These are phyloP conservation scores for Leccinum barrowsii DNA, from an alignment of 768 basidiomycete genomes.

Conservation along the genomic window DNA sequence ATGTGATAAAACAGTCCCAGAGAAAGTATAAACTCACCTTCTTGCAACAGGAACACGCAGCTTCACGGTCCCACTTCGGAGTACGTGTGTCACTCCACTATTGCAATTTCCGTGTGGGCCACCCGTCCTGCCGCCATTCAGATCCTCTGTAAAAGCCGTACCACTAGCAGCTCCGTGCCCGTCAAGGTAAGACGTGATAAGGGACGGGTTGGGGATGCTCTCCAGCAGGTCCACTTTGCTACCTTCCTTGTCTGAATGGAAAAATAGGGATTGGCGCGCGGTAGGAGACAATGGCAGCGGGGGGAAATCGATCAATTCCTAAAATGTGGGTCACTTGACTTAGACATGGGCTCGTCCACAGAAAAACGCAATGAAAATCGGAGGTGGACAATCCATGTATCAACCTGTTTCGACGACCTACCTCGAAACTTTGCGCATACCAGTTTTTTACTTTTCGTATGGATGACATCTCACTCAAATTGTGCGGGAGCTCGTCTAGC, in stretches of 20 bases:
- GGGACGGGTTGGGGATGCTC: constrained; percentile 76
- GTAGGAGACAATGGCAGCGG: constrained; percentile 64
- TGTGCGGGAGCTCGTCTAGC: constrained; percentile 90
- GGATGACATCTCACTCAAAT: constrained; percentile 84
- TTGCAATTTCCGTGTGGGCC: constrained; percentile 23
- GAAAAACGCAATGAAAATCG: background rate
- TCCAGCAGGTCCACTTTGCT: constrained; percentile 54
- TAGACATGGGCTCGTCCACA: constrained; percentile 1
- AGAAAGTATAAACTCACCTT: constrained; percentile 44
- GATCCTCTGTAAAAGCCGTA: constrained; percentile 2
- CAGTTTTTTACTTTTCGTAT: constrained; percentile 96
- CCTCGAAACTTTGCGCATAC: constrained; percentile 99
- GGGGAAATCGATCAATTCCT: constrained; percentile 92
- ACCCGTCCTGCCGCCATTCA: constrained; percentile 1
- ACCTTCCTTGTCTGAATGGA: constrained; percentile 35
- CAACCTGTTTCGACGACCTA: constrained; percentile 33
- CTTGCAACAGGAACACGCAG: constrained; percentile 82
- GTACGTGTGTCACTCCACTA: constrained; percentile 27
- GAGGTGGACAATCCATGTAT: background rate
- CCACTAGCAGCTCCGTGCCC: constrained; percentile 30
- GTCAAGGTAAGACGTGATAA: constrained; percentile 34
- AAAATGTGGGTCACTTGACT: background rate
- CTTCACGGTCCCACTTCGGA: constrained; percentile 54
- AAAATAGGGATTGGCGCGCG: constrained; percentile 63
- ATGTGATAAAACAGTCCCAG: constrained; percentile 2